Base-by-base conservation (phyloP, 2,329 filamentous ascomycete species). In the Penicillium sp. region DNA sequence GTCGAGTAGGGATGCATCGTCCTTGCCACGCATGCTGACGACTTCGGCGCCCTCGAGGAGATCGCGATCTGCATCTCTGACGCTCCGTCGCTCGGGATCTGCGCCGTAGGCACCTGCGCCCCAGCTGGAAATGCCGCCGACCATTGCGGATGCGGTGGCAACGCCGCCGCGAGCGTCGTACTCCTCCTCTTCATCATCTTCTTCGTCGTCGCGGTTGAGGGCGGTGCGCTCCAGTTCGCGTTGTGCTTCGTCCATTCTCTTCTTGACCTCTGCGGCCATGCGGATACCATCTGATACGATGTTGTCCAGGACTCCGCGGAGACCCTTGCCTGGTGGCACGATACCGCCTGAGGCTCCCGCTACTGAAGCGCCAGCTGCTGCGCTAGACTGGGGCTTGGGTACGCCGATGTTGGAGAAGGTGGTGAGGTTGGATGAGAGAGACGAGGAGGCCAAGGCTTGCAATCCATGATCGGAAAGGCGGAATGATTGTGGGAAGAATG, bases 231-330 rank as follows among this genome's bases (percentile, higher is more conserved):
- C 91, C 57, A 96, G 73, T 64, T 97, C 91, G 59, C 83, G 84
- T 69, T 96, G 90, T 3, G 91, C 91, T 66, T 98, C 93, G 55
- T 98, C 91, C 85, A 97, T 95, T 39, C 90, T 79, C 61, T 90
- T 82, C 57, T 87, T 79, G 45, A 98, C 91, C 67, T 98, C 93
- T 0, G 85, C 87, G 0, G 93, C 93, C 51, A 97, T 91, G 31
- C 91, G 84, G 83, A 97, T 96, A 35, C 93, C 93, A 65, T 98
- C 93, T 2, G 87, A 95, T 56, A 97, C 93, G 61, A 98, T 97
- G 61, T 95, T 95, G 72, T 98, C 93, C 34, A 98, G 75, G 52
- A 98, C 93, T 19, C 93, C 93, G 37, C 93, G 80, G 1, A 98
- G 77, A 21, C 93, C 88, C 57, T 90, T 85, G 17, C 78, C 78